Evolutionary conservation across 169 alveolate species (phyloP).

Genomic region (Neospora caninum): DNA sequence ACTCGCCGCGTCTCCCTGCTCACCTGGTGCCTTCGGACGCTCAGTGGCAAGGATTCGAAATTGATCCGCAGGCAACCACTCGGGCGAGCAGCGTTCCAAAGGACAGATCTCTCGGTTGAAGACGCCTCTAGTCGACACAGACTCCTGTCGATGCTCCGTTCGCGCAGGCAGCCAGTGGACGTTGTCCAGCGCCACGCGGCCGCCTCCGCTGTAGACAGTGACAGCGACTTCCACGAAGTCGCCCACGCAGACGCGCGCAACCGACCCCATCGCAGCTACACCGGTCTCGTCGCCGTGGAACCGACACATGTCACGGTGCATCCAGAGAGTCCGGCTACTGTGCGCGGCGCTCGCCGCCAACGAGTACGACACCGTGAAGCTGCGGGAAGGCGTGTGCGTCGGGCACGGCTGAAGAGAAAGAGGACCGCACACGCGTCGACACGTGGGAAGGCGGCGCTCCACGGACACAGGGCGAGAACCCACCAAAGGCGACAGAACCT

Average conservation of each 20-base stretch:
- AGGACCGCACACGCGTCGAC: not conserved
- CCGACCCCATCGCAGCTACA: slow-evolving; percentile 67
- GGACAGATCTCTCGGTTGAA: slow-evolving; percentile 45
- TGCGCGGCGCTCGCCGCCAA: slow-evolving; percentile 50
- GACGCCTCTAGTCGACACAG: slow-evolving; percentile 27
- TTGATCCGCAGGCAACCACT: slow-evolving; percentile 56
- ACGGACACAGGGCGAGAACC: too few species aligned
- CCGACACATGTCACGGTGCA: slow-evolving; percentile 74
- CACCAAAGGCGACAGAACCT: too few species aligned
- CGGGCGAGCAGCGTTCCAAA: slow-evolving; percentile 35
- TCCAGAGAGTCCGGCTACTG: slow-evolving; percentile 67
- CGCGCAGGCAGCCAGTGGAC: slow-evolving; percentile 69
- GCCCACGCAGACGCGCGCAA: slow-evolving; percentile 71
- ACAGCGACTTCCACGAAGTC: slow-evolving; percentile 76
- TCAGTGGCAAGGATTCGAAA: slow-evolving; percentile 57
- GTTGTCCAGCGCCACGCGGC: slow-evolving; percentile 55
- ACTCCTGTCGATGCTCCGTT: not conserved
- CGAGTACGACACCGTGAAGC: slow-evolving; percentile 3
- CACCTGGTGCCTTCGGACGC: slow-evolving; percentile 49
- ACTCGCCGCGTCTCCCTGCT: too few species aligned
- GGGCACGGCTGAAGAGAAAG: slow-evolving; percentile 29
- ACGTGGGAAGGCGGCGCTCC: too few species aligned
- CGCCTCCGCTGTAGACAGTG: slow-evolving; percentile 66
- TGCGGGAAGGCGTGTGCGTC: not conserved
- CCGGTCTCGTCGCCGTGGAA: slow-evolving; percentile 72